Evolutionary conservation across 2,329 filamentous ascomycete genomes (phyloP).

Genomic region (Claviceps pazoutovae): DNA sequence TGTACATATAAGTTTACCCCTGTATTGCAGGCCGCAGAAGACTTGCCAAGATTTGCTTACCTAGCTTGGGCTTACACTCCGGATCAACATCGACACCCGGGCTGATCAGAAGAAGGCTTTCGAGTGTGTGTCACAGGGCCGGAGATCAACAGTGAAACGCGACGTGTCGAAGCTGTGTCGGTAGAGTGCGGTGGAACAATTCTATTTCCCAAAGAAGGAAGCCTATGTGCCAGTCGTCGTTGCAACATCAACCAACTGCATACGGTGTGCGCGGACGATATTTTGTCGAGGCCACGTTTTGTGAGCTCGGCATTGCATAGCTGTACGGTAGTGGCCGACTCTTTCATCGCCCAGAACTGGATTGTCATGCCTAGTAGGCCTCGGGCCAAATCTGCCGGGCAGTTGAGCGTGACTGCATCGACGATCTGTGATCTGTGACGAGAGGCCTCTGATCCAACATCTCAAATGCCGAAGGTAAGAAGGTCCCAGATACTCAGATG

Average conservation of each 20-base stretch:
- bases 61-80: too few species aligned
- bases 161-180: neutral
- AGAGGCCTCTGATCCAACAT: too few species aligned
- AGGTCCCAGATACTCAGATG: too few species aligned
- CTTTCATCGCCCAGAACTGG: neutral
- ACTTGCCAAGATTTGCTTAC: too few species aligned
- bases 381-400: too few species aligned
- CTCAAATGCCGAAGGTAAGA: too few species aligned
- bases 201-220: neutral
- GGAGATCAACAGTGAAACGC: neutral
- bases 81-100: neutral
- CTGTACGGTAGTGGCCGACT: too few species aligned
- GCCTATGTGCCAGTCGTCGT: neutral
- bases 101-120: neutral
- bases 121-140: neutral
- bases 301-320: neutral
- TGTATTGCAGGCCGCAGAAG: too few species aligned
- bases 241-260: neutral
- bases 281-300: neutral
- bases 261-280: neutral
- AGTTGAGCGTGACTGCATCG: too few species aligned
- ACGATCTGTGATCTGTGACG: too few species aligned
- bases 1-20: too few species aligned
- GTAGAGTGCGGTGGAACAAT: slow-evolving; percentile 6
- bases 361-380: too few species aligned